Evolutionary conservation across 1,284 basidiomycete genomes (phyloP).

Genomic region (Marasmius tenuissimus): DNA sequence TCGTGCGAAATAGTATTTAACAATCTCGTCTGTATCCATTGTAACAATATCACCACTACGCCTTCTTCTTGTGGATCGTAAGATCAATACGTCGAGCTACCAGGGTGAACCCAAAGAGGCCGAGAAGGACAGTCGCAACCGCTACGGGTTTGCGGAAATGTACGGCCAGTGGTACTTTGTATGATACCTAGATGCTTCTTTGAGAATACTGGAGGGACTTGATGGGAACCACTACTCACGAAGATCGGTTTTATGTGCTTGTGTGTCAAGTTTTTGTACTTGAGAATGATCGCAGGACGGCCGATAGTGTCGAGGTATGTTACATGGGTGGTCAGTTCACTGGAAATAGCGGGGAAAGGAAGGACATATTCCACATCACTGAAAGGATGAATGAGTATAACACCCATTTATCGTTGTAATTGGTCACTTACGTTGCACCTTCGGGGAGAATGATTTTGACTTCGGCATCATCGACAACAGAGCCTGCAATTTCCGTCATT

Average conservation of each 20-base stretch:
- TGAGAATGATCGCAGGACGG: slow-evolving; percentile 75
- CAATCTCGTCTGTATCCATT: slow-evolving; percentile 8
- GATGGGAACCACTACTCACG: slow-evolving; percentile 42
- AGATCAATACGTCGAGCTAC: slow-evolving; percentile 65
- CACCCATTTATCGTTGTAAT: not conserved
- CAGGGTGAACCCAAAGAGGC: slow-evolving; percentile 62
- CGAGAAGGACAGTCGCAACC: slow-evolving; percentile 67
- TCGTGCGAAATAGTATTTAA: slow-evolving; percentile 18
- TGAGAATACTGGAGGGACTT: slow-evolving; percentile 16
- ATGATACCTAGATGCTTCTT: slow-evolving; percentile 65
- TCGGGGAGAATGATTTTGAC: slow-evolving; percentile 88
- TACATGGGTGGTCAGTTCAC: slow-evolving; percentile 63
- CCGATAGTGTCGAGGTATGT: slow-evolving; percentile 96
- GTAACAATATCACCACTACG: slow-evolving; percentile 21
- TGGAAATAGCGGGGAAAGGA: slow-evolving; percentile 76
- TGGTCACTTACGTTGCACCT: slow-evolving; percentile 80
- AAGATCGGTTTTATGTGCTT: slow-evolving; percentile 76
- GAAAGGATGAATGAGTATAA: slow-evolving; percentile 8
- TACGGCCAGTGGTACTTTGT: slow-evolving; percentile 74
- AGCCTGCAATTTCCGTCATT: slow-evolving; percentile 78
- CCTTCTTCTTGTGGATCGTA: slow-evolving; percentile 56
- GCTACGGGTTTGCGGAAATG: slow-evolving; percentile 84
- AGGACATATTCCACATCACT: slow-evolving; percentile 78
- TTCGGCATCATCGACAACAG: slow-evolving; percentile 82
- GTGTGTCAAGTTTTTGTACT: slow-evolving; percentile 76